phyloP scores from a whole-genome alignment of 208 protist genomes.

The Trypanosoma grayi region DNA sequence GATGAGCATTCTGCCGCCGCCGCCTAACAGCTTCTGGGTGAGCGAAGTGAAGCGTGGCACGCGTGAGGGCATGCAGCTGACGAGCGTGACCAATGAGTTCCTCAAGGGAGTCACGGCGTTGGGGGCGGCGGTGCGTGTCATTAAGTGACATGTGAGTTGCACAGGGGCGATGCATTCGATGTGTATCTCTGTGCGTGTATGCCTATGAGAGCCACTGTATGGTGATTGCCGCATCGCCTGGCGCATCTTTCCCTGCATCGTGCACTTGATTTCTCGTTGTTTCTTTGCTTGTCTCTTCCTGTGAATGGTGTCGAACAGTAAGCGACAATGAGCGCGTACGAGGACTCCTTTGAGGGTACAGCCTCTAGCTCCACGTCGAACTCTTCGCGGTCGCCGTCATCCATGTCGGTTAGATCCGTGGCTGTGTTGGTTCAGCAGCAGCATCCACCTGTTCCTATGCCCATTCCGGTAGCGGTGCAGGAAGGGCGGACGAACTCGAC shows the following conservation, averaged over 20 bases:
- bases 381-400: slow-evolving; percentile 1
- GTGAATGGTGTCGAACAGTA: neutral
- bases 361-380: slow-evolving; percentile 23
- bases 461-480: slow-evolving; percentile 29
- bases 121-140: slow-evolving; percentile 37
- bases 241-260: no score
- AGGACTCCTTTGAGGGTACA: slow-evolving; percentile 59
- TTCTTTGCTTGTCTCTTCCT: slow-evolving; percentile 3
- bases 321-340: slow-evolving; percentile 62
- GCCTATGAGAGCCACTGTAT: no score
- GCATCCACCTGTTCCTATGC: slow-evolving; percentile 1
- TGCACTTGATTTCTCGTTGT: neutral
- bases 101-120: slow-evolving; percentile 47
- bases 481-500: neutral
- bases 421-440: neutral
- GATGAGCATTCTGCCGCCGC: slow-evolving; percentile 46
- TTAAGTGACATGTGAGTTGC: no score
- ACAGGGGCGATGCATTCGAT: no score
- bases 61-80: slow-evolving; percentile 44
- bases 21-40: slow-evolving; percentile 47
- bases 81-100: slow-evolving; percentile 45
- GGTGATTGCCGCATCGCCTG: no score
- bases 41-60: slow-evolving; percentile 38
- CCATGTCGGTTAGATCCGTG: neutral
- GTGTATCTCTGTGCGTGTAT: no score